Percentiles rank a stretch among this genome's conserved stretches.
Conservation (phyloP, 352 stramenopile species). For the Globisporangium nodosum region DNA sequence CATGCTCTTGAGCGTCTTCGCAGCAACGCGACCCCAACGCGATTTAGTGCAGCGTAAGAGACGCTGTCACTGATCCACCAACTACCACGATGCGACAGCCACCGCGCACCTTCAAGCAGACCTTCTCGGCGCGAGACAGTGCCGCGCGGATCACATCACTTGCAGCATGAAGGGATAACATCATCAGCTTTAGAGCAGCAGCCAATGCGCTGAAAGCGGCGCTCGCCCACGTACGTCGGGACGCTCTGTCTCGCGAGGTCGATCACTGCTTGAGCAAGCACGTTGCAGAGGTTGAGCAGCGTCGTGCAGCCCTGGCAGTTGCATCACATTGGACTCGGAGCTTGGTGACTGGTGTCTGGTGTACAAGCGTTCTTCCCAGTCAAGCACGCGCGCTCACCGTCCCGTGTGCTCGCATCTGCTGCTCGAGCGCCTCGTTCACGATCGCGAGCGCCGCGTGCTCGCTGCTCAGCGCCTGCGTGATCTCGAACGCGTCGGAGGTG, state of each 20-base stretch:
- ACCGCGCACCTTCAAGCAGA: constrained; percentile 2
- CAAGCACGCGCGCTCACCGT: not conserved
- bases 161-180: not conserved
- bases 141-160: not conserved
- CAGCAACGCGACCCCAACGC: not conserved
- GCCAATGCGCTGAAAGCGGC: not conserved
- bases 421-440: constrained; percentile 4
- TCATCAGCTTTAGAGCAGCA: not conserved
- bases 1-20: constrained; percentile 11
- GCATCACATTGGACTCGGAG: not conserved
- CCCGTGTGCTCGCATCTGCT: constrained; percentile 6
- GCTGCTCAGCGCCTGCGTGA: constrained; percentile 5
- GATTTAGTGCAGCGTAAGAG: not conserved
- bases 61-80: not conserved
- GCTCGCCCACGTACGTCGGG: not conserved
- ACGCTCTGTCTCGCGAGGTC: constrained; percentile 10
- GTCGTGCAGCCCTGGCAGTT: constrained; percentile 9
- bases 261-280: constrained; percentile 6
- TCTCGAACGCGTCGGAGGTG: constrained; percentile 13
- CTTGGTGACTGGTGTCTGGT: not conserved
- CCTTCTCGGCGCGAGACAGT: not conserved
- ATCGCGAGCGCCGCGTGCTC: constrained; percentile 14
- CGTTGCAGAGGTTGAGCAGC: constrained; percentile 10
- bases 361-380: not conserved
- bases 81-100: not conserved